phyloP scores from a whole-genome alignment of 208 protist genomes.

The Leishmania aethiopica region DNA sequence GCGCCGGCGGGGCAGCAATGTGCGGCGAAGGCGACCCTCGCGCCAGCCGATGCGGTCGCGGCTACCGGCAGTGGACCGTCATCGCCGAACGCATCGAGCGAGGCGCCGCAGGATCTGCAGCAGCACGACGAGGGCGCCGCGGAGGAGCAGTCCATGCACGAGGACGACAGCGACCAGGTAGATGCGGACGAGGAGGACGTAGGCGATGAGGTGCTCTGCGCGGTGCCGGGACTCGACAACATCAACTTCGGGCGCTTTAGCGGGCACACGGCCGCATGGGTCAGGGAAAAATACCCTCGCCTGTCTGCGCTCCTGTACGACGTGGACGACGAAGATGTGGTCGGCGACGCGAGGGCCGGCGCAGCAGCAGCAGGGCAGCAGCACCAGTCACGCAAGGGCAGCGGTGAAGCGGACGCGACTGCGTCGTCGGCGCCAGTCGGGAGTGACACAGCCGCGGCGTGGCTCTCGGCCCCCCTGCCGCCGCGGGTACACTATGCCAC shows the following conservation, averaged over 20 bases:
- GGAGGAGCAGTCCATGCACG: neutral
- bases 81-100: neutral
- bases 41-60: neutral
- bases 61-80: neutral
- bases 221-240: conserved; percentile 78
- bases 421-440: neutral
- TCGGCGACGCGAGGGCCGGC: conserved; percentile 8
- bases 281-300: conserved; percentile 60
- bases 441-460: neutral
- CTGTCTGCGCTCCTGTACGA: conserved; percentile 67
- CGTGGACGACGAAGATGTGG: conserved; percentile 10
- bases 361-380: conserved; percentile 1
- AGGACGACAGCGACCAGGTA: neutral
- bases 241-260: conserved; percentile 88
- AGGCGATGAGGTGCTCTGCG: conserved; percentile 76
- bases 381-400: neutral
- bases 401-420: neutral
- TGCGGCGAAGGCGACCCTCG: neutral
- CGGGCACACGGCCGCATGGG: conserved; percentile 62
- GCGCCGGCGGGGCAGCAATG: neutral
- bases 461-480: conserved; percentile 5
- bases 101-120: neutral
- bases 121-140: neutral
- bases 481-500: conserved; percentile 45
- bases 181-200: conserved; percentile 43